Base-by-base conservation (phyloP, 345 rosid species). In the Raphanus raphanistrum region DNA sequence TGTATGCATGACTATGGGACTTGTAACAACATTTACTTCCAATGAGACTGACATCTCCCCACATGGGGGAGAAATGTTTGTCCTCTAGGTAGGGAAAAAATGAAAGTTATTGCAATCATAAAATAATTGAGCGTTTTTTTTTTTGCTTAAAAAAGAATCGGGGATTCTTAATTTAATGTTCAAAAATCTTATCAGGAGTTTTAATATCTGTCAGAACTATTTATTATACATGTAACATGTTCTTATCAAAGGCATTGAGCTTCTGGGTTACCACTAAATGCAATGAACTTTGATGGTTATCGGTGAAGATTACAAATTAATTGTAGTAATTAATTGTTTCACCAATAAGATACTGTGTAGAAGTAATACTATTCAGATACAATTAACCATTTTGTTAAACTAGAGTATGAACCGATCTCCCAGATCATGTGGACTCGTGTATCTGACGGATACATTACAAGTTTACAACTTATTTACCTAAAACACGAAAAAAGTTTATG, bases 51-150 rank as follows among this genome's bases (percentile, higher is more conserved):
- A 79, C 82, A 74, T 68, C 66, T 74, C 79, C 79, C 70, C 79
- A 79, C 82, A 79, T 79, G 82, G 82, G 29, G 79, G 79, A 74
- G 62, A 79, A 74, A 79, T 79, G 79, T 79, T 74, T 79, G 79
- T 79, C 79, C 61, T 74, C 71, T 73, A 16, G 0, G 25, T 55
- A 66, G 55, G 31, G 8, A 66, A 72, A 72, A 41, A 26, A 13
- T 21, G 33, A 48, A 70, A 6, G 9, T 63, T 54, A 33, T 21
- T 75, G 43, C 27, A 25, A 36, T 70, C n/a, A 66, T 35, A 28
- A 28, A 26, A 21, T 21, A 21, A 21, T 21, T 21, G 21, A 21
- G 21, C 21, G 21, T 21, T 21, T 21, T 21, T 1, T 21, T 21
- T 21, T 21, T 21, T 21, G 21, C 21, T 21, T 21, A 21, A 21